Percentiles rank a stretch among this genome's conserved stretches.
Evolutionary conservation across 2,329 filamentous ascomycete species (phyloP).

Genomic region (Penicillium sp.): DNA sequence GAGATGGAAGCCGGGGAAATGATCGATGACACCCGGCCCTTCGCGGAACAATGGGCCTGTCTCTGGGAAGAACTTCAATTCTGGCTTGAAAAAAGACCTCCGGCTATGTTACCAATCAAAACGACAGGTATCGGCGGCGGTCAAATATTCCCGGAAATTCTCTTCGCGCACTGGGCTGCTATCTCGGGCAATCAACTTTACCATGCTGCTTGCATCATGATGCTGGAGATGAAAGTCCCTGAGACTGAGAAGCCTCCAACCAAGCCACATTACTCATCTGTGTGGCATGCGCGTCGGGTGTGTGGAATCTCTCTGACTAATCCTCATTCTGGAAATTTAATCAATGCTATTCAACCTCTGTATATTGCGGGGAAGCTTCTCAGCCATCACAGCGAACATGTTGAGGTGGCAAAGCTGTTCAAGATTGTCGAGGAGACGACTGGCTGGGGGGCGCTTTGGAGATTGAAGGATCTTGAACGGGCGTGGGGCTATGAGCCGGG

Average conservation of each 20-base stretch:
- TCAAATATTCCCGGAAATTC: constrained; percentile 54
- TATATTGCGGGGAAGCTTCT: constrained; percentile 59
- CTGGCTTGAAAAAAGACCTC: constrained; percentile 53
- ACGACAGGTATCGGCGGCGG: constrained; percentile 41
- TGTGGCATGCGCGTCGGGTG: constrained; percentile 60
- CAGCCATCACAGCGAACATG: constrained; percentile 53
- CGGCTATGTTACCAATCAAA: constrained; percentile 52
- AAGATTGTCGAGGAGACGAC: constrained; percentile 56
- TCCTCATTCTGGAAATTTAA: constrained; percentile 57
- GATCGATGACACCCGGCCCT: constrained; percentile 47
- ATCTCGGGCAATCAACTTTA: constrained; percentile 61
- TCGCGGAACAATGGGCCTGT: constrained; percentile 48
- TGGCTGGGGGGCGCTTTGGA: constrained; percentile 58
- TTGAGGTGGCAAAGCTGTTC: constrained; percentile 44
- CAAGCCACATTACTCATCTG: constrained; percentile 42
- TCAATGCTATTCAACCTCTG: constrained; percentile 61
- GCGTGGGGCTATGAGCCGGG: constrained; percentile 35
- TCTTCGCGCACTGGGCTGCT: constrained; percentile 57
- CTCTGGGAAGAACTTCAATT: constrained; percentile 56
- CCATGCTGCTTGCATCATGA: constrained; percentile 57
- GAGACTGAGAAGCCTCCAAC: constrained; percentile 24
- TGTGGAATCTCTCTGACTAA: constrained; percentile 61
- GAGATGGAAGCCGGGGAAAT: constrained; percentile 52
- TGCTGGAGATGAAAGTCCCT: constrained; percentile 51
- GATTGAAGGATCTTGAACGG: constrained; percentile 54